Evolutionary conservation across 2,329 filamentous ascomycete genomes (phyloP).

Genomic region (Fusarium pininemorale): DNA sequence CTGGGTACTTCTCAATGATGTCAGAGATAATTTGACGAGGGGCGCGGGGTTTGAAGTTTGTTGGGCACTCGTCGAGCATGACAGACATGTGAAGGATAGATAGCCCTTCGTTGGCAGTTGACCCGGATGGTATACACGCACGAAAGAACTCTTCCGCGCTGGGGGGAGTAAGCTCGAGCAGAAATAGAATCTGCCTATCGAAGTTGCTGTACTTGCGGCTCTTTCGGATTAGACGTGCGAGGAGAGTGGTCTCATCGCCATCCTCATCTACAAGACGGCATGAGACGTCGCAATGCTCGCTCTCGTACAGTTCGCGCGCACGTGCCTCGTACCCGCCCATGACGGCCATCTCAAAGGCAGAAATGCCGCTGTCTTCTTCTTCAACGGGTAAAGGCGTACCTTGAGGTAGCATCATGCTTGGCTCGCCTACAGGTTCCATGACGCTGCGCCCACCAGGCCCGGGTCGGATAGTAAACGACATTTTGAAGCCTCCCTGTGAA

Average conservation of each 20-base stretch:
- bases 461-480: background rate
- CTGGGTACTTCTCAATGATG: background rate
- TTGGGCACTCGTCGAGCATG: background rate
- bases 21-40: background rate
- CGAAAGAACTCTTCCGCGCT: background rate
- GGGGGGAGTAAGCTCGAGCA: rapidly evolving
- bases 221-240: background rate
- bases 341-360: background rate
- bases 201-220: background rate
- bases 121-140: background rate
- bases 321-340: background rate
- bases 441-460: background rate
- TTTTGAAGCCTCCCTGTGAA: background rate
- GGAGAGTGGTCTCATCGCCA: background rate
- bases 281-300: background rate
- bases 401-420: background rate
- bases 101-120: background rate
- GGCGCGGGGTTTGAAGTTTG: background rate
- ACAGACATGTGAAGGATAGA: background rate
- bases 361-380: background rate
- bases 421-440: background rate
- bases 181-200: background rate
- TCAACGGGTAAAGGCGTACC: background rate
- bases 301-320: background rate
- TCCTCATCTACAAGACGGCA: background rate